Evolutionary conservation across 257 asterid genomes (phyloP), one percentile per base, ranked within the genome.

Genomic region (Salvia hispanica): DNA sequence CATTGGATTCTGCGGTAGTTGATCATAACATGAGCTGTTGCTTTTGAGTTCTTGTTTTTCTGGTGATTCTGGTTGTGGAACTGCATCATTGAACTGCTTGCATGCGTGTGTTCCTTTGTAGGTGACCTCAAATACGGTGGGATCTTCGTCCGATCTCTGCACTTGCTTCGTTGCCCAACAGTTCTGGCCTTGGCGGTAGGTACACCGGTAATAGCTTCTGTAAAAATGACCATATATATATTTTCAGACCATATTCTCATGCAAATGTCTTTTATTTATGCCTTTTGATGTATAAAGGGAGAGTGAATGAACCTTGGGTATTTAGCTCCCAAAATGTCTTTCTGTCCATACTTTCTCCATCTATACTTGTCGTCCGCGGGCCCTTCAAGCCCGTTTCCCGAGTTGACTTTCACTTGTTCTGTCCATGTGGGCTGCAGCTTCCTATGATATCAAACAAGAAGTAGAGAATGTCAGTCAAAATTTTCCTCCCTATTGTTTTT

Each of bases 161-260:
- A 94, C 96, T 79, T 94, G 97, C 79, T 88, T 94, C 9, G 90
- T 88, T 13, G 97, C 99, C 96, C 91, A 85, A 69, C 99, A 91
- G 50, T 87, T 81, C 34, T 76, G 77, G 4, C 76, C 74, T 10
- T 25, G 73, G 0, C 95, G 81, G 70, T 91, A 88, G 0, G 97
- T 90, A 62, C 99, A 93, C 71, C 97, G 78, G 77, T 93, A 93
- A 52, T 93, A 93, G 84, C 97, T 91, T 76, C 99, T 93, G 96
- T 79, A 79, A 18, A 72, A 25, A 47, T 58, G 33, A 69, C 42
- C 16, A 62, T 11, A 16, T 13, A 16, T 13, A 61, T 34, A 36
- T 33, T 54, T 56, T 31, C 15, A 31, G 1, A 51, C 46, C 28
- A 21, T 58, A 37, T 57, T 64, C n/a, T 39, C 70, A 54, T 62